Conservation (phyloP, 2,329 filamentous ascomycete genomes). For the Sclerotinia spermophila region DNA sequence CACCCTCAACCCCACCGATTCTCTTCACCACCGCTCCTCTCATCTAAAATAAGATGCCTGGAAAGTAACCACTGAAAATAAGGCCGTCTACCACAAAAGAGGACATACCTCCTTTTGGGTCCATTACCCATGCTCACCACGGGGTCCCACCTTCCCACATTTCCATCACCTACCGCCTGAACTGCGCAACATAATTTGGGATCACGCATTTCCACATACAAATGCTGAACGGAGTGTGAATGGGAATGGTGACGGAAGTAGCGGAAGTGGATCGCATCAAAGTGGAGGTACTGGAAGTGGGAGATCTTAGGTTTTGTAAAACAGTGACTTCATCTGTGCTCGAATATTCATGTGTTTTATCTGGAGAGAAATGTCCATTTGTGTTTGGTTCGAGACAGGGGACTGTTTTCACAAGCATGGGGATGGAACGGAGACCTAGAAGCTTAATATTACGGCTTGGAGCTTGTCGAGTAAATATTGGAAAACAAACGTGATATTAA, state of each 20-base stretch:
- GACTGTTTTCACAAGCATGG: neutral
- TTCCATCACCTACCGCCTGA: neutral
- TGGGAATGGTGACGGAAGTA: neutral
- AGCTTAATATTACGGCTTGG: neutral
- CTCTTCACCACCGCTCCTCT: no score
- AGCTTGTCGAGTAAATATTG: neutral
- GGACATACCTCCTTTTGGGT: no score
- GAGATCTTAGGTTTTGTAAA: neutral
- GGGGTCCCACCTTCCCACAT: no score
- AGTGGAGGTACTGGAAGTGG: no score
- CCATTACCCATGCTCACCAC: no score
- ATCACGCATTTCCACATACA: neutral
- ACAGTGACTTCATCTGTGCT: neutral
- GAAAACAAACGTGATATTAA: neutral
- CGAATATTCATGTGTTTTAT: no score
- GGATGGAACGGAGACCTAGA: neutral
- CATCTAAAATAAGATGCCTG: no score
- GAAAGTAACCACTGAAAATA: neutral
- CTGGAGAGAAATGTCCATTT: neutral
- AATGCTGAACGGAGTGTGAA: neutral
- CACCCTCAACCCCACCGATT: no score
- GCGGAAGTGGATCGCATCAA: neutral
- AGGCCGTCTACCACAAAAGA: neutral
- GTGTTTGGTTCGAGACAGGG: neutral
- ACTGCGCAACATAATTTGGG: neutral